A percentile compares a stretch with the other conserved stretches of the same genome.
Evolutionary conservation across 176 grass and related monocot genomes (phyloP).

Genomic region (Aegilops speltoides): DNA sequence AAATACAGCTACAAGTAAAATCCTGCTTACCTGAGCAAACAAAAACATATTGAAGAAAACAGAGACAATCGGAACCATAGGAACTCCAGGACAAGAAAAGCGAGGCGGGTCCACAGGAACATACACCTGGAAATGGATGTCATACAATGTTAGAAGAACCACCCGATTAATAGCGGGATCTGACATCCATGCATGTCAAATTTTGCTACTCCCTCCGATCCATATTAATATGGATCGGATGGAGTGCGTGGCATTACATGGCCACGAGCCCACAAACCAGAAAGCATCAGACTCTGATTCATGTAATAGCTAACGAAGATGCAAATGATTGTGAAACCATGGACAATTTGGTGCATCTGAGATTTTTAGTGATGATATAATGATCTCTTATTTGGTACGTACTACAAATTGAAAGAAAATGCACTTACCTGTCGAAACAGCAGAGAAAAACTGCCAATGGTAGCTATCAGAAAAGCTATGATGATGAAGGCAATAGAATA

Average conservation of each 20-base stretch:
- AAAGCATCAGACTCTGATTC: neutral
- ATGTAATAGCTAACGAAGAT: neutral
- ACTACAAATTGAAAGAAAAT: neutral
- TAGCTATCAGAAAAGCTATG: conserved; percentile 62
- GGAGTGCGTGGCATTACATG: neutral
- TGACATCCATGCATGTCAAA: neutral
- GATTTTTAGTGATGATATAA: neutral
- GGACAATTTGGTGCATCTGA: neutral
- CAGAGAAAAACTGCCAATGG: conserved; percentile 53
- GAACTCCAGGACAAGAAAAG: conserved; percentile 90
- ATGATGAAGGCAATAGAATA: conserved; percentile 42
- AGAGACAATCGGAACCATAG: conserved; percentile 69
- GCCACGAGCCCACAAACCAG: neutral
- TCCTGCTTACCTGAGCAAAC: conserved; percentile 68
- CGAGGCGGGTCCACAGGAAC: conserved; percentile 56
- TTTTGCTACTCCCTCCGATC: neutral
- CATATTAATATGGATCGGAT: too few species aligned
- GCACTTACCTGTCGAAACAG: conserved; percentile 72
- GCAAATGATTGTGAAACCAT: conserved; percentile 16
- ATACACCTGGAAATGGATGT: conserved; percentile 54
- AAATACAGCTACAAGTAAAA: neutral
- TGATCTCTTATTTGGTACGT: neutral
- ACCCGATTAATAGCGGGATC: neutral
- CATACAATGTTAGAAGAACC: conserved; percentile 10
- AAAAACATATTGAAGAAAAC: conserved; percentile 96